Evolutionary conservation across 768 basidiomycete species (phyloP).

Genomic region (Leccinellum luteum): DNA sequence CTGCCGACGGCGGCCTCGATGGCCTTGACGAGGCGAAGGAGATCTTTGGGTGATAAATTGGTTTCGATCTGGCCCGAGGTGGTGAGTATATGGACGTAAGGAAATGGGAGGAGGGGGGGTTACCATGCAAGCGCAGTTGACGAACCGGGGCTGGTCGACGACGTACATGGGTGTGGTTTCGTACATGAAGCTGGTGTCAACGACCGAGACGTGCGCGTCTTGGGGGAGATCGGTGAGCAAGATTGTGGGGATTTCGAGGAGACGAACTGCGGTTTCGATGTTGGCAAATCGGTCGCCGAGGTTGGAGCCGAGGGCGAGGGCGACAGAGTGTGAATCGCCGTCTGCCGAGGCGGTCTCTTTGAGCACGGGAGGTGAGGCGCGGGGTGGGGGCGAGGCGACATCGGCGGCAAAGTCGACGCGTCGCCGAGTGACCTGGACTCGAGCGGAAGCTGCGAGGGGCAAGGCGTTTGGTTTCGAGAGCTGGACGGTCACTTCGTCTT

Average conservation of each 20-base stretch:
- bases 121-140: constrained; percentile 91
- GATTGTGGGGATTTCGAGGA: constrained; percentile 54
- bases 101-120: too few species aligned
- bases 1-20: constrained; percentile 79
- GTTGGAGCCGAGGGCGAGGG: constrained; percentile 87
- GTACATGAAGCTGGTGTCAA: constrained; percentile 87
- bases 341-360: not conserved
- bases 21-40: constrained; percentile 65
- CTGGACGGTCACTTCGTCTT: constrained; percentile 45
- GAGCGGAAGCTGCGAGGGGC: constrained; percentile 61
- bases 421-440: constrained; percentile 56
- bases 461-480: constrained; percentile 73
- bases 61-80: constrained; percentile 63
- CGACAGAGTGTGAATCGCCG: constrained; percentile 37
- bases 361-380: too few species aligned
- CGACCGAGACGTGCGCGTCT: constrained; percentile 39
- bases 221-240: constrained; percentile 22
- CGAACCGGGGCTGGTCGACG: constrained; percentile 81
- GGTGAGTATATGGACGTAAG: not conserved
- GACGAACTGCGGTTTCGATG: constrained; percentile 71
- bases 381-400: not conserved
- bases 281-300: constrained; percentile 83
- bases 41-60: constrained; percentile 51
- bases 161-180: constrained; percentile 97
- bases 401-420: constrained; percentile 34